These are phyloP conservation scores for Tillandsia leiboldiana DNA, from an alignment of 176 grass and related monocot genomes.

Conservation along the genomic window DNA sequence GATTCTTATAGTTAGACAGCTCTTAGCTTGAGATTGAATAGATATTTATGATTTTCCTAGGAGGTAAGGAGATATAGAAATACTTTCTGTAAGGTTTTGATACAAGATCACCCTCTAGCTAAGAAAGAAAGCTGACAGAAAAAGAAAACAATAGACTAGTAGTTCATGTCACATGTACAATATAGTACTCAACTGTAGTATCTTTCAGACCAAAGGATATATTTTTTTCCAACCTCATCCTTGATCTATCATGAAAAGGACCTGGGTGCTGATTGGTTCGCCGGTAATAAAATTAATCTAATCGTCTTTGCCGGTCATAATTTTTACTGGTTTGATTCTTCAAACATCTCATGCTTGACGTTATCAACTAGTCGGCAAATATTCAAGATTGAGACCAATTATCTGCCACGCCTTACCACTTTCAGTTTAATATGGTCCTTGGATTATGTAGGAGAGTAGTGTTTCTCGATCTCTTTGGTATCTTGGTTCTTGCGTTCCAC, in stretches of 20 bases:
- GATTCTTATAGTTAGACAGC: conserved; percentile 2
- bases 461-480: background rate
- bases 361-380: background rate
- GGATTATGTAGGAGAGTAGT: background rate
- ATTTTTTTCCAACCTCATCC: background rate
- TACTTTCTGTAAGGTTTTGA: background rate
- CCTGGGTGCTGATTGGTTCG: background rate
- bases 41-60: conserved; percentile 5
- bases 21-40: background rate
- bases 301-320: background rate
- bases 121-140: background rate
- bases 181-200: background rate
- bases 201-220: background rate
- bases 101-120: background rate
- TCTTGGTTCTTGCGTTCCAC: conserved; percentile 10
- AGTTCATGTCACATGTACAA: background rate
- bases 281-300: background rate
- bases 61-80: background rate
- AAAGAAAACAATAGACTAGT: background rate
- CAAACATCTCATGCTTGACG: conserved; percentile 13
- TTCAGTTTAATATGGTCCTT: background rate
- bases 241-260: background rate
- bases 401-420: background rate
- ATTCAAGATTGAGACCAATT: conserved; percentile 3
- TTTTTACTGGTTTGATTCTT: background rate